Percentiles rank a stretch among this genome's conserved stretches.
Conservation (phyloP, 1,284 basidiomycete genomes). For the Wallemia mellicola region DNA sequence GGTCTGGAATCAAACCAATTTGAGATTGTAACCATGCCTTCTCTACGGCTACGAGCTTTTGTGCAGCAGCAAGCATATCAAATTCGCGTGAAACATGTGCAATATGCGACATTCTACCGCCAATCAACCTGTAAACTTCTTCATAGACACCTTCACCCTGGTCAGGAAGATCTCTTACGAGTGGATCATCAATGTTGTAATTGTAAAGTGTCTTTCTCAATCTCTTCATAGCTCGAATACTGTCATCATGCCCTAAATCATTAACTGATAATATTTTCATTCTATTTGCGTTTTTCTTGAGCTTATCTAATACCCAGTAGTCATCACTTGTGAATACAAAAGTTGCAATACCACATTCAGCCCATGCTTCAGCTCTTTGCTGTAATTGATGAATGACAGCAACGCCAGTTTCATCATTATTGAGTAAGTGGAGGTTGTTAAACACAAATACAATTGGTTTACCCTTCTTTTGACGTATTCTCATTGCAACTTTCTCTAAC, state of each 20-base stretch:
- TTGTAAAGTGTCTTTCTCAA: not conserved
- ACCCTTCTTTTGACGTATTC: constrained; percentile 24
- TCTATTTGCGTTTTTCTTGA: constrained; percentile 7
- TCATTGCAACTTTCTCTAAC: constrained; percentile 53
- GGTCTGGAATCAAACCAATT: constrained; percentile 23
- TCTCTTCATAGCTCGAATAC: constrained; percentile 19
- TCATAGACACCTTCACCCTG: constrained; percentile 18
- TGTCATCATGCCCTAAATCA: constrained; percentile 33
- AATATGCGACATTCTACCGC: constrained; percentile 46
- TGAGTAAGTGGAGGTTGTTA: constrained; percentile 34
- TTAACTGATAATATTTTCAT: constrained; percentile 35
- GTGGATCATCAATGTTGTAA: constrained; percentile 6
- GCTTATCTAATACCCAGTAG: constrained; percentile 4
- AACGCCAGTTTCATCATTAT: constrained; percentile 43
- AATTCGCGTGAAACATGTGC: constrained; percentile 28
- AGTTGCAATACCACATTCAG: constrained; percentile 40
- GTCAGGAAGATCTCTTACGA: constrained; percentile 6
- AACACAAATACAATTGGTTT: constrained; percentile 45
- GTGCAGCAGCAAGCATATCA: constrained; percentile 32
- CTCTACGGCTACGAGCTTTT: constrained; percentile 32
- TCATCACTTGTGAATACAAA: constrained; percentile 46
- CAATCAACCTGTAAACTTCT: constrained; percentile 29
- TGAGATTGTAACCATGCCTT: constrained; percentile 44
- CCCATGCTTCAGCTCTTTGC: constrained; percentile 55
- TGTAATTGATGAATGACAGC: constrained; percentile 51